These are phyloP conservation scores for Purpureocillium takamizusanense DNA, from an alignment of 2,329 filamentous ascomycete species.

Conservation along the genomic window DNA sequence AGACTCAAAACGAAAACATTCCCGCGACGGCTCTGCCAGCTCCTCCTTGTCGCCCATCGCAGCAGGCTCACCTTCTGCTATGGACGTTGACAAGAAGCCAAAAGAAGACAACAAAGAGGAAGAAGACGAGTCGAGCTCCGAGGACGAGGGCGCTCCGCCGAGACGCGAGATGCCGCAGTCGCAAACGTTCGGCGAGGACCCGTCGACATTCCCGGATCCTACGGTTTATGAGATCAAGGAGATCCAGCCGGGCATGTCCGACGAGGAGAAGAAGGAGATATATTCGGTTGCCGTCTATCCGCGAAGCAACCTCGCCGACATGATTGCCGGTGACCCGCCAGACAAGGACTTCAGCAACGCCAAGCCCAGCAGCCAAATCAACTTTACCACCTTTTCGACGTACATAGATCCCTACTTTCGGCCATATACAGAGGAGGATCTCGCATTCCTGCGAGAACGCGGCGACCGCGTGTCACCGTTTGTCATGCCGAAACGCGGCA, in stretches of 20 bases:
- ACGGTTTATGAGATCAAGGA: conserved; percentile 89
- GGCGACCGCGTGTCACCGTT: conserved; percentile 80
- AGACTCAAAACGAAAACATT: conserved; percentile 43
- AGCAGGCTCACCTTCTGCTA: conserved; percentile 40
- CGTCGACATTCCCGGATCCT: conserved; percentile 81
- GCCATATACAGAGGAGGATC: conserved; percentile 83
- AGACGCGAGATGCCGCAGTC: conserved; percentile 61
- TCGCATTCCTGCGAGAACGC: conserved; percentile 84
- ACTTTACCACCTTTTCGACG: conserved; percentile 83
- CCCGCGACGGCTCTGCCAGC: conserved; percentile 46
- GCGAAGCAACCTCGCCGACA: conserved; percentile 66
- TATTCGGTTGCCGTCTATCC: conserved; percentile 84
- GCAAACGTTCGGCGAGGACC: conserved; percentile 88
- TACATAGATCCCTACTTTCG: conserved; percentile 90
- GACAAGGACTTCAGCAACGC: conserved; percentile 93
- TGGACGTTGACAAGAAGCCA: conserved; percentile 50
- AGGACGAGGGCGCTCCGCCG: conserved; percentile 52
- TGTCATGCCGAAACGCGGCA: conserved; percentile 74
- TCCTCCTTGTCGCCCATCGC: conserved; percentile 51
- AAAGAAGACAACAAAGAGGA: conserved; percentile 28
- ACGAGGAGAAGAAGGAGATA: conserved; percentile 80
- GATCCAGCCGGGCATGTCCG: conserved; percentile 63
- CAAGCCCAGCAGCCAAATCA: conserved; percentile 90
- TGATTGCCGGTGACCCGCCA: conserved; percentile 81
- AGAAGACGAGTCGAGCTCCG: conserved; percentile 39